Conservation (phyloP, 2,329 filamentous ascomycete genomes). For the Macrophomina tecta region DNA sequence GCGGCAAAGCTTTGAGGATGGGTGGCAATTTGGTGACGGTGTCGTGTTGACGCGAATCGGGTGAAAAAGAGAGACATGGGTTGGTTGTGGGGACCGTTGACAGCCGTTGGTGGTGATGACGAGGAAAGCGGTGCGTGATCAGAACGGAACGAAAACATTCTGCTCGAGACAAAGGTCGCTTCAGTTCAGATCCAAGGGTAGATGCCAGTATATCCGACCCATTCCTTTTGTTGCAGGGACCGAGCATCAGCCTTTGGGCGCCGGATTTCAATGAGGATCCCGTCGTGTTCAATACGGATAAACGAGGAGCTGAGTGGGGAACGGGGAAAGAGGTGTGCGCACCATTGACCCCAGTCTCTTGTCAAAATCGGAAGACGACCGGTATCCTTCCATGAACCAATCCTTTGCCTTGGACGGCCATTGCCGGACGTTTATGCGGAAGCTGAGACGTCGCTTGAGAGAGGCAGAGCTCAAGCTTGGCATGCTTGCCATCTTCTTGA, state of each 20-base stretch:
- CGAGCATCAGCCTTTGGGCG: neutral
- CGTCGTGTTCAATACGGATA: neutral
- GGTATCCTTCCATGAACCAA: constrained; percentile 21
- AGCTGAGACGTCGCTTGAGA: constrained; percentile 9
- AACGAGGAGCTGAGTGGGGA: neutral
- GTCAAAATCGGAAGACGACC: constrained; percentile 6
- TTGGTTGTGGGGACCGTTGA: neutral
- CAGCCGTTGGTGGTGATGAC: neutral
- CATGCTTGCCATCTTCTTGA: constrained; percentile 18
- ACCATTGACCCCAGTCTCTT: constrained; percentile 16
- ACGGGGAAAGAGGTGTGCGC: neutral
- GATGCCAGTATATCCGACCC: constrained; percentile 23
- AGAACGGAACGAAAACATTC: constrained; percentile 18
- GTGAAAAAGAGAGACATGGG: neutral
- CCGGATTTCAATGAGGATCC: neutral
- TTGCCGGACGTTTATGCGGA: neutral
- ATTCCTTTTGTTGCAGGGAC: constrained; percentile 5
- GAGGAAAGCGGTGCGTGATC: neutral
- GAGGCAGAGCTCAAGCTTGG: neutral
- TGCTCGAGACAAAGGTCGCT: neutral
- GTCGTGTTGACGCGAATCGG: neutral
- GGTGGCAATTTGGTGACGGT: neutral
- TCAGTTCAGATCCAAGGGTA: constrained; percentile 20
- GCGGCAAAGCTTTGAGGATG: constrained; percentile 4
- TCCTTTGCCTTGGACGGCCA: constrained; percentile 11